phyloP scores from a whole-genome alignment of 257 asterid genomes.

The Gardenia jasminoides region DNA sequence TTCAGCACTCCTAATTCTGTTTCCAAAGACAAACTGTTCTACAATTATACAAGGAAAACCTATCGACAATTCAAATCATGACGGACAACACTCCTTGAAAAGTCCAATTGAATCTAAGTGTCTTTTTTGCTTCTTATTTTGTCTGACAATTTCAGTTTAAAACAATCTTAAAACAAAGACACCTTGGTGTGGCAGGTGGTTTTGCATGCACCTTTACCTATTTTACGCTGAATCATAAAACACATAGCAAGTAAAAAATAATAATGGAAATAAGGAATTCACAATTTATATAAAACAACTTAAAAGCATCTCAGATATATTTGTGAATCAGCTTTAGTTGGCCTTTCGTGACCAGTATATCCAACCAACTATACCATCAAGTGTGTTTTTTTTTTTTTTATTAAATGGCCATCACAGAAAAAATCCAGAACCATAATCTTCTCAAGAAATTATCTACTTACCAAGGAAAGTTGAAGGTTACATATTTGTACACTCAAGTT shows the following conservation, averaged over 20 bases:
- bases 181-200: neutral
- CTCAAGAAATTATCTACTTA: neutral
- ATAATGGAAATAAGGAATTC: neutral
- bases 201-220: neutral
- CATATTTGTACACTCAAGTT: neutral
- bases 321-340: neutral
- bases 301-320: neutral
- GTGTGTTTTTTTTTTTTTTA: neutral
- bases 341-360: neutral
- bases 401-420: neutral
- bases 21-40: neutral
- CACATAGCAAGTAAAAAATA: neutral
- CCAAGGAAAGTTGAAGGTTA: neutral
- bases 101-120: neutral
- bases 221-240: neutral
- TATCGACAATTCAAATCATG: neutral
- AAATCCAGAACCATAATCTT: neutral
- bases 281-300: neutral
- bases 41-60: neutral
- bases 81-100: neutral
- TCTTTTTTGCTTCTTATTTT: neutral
- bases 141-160: neutral
- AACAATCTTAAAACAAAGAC: neutral
- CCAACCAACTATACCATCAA: neutral
- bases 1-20: conserved; percentile 1